Evolutionary conservation across 2,329 filamentous ascomycete species (phyloP).

Genomic region (Stemphylium vesicarium): DNA sequence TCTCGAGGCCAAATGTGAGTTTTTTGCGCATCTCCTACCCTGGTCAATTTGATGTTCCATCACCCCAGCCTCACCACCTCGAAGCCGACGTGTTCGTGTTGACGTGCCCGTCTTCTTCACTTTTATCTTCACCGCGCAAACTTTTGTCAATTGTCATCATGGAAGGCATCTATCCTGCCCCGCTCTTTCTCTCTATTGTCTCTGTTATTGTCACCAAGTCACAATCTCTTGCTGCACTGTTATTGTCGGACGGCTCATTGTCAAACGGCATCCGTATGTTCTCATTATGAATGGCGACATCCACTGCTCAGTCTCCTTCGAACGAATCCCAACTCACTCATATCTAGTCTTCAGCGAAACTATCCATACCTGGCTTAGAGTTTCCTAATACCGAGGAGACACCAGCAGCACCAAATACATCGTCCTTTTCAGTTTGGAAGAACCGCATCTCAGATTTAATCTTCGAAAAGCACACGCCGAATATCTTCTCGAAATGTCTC

Average conservation of each 20-base stretch:
- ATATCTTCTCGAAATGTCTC: slow-evolving; percentile 27
- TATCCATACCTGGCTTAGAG: background rate
- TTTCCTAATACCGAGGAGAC: background rate
- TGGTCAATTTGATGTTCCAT: slow-evolving; percentile 9
- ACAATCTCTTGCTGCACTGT: background rate
- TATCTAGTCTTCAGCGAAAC: background rate
- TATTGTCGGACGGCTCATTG: slow-evolving; percentile 1
- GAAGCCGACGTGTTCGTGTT: slow-evolving; percentile 7
- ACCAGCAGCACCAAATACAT: background rate
- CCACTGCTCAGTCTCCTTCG: background rate
- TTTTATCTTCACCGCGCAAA: slow-evolving; percentile 7
- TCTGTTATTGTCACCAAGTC: slow-evolving; percentile 11
- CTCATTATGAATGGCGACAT: background rate
- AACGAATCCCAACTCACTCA: slow-evolving; percentile 8
- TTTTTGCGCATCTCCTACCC: slow-evolving; percentile 8
- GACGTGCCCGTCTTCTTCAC: slow-evolving; percentile 8
- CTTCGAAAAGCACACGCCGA: background rate
- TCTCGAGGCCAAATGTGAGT: slow-evolving; percentile 17
- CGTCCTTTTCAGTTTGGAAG: background rate
- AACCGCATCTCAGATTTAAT: no score
- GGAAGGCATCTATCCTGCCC: background rate
- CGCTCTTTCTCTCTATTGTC: slow-evolving; percentile 5
- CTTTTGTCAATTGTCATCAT: background rate
- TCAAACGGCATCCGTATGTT: background rate
- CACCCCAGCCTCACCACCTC: slow-evolving; percentile 3